These are phyloP conservation scores for Aureobasidium uvarum DNA, from an alignment of 2,329 filamentous ascomycete genomes.

Conservation along the genomic window DNA sequence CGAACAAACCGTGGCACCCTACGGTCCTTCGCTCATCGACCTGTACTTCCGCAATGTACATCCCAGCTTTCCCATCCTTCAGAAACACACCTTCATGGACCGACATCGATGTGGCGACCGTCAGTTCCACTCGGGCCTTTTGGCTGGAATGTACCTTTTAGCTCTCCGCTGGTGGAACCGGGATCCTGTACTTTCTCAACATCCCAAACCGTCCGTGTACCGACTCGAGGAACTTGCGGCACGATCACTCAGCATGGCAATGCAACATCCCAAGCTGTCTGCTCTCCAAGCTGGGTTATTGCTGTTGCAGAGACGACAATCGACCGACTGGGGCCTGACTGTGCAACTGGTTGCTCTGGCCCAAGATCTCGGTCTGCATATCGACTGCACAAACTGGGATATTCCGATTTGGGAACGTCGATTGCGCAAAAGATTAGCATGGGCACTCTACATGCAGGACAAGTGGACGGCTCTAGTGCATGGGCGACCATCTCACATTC, in stretches of 20 bases:
- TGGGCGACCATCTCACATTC: conserved; percentile 77
- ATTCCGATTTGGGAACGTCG: conserved; percentile 87
- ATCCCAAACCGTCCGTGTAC: conserved; percentile 67
- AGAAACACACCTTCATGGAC: conserved; percentile 76
- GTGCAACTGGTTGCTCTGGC: conserved; percentile 82
- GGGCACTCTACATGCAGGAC: conserved; percentile 93
- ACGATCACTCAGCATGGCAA: conserved; percentile 69
- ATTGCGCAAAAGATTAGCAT: conserved; percentile 78
- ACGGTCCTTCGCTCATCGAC: conserved; percentile 74
- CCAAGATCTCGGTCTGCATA: conserved; percentile 83
- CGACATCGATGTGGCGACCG: conserved; percentile 70
- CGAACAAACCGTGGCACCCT: conserved; percentile 70
- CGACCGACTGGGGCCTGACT: conserved; percentile 79
- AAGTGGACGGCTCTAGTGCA: conserved; percentile 87
- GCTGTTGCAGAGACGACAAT: conserved; percentile 70
- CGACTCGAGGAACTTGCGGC: conserved; percentile 72
- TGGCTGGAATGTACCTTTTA: conserved; percentile 79
- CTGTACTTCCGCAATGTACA: conserved; percentile 80
- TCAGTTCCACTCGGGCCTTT: conserved; percentile 71
- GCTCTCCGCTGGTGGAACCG: conserved; percentile 87
- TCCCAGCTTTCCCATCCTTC: conserved; percentile 76
- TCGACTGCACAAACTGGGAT: conserved; percentile 83
- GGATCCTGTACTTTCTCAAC: conserved; percentile 62
- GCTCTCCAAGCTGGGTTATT: conserved; percentile 75
- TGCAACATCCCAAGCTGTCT: conserved; percentile 78